Evolutionary conservation across 768 basidiomycete genomes (phyloP).

Genomic region (Phylloporus scabripes): DNA sequence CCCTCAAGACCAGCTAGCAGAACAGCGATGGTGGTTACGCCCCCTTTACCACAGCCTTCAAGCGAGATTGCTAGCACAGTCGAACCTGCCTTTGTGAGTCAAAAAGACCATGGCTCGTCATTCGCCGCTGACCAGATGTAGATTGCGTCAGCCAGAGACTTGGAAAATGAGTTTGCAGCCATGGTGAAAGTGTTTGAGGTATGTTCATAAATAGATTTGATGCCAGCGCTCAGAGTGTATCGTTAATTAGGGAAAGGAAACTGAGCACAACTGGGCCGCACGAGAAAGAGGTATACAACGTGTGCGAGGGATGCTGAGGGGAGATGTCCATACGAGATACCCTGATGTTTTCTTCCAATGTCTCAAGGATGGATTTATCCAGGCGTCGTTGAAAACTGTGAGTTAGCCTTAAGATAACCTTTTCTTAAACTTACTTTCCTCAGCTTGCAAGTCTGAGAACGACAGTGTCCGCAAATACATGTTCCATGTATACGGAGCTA

Average conservation of each 20-base stretch:
- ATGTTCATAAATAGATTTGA: constrained; percentile 12
- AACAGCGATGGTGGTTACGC: constrained; percentile 40
- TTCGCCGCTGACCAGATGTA: constrained; percentile 24
- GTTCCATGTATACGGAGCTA: constrained; percentile 72
- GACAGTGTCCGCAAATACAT: constrained; percentile 78
- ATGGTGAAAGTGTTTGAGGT: constrained; percentile 85
- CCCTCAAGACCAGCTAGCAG: constrained; percentile 57
- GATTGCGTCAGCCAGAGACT: constrained; percentile 81
- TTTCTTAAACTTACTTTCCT: constrained; percentile 1
- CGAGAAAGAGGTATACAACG: constrained; percentile 73
- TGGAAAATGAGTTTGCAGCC: constrained; percentile 76
- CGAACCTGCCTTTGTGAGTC: constrained; percentile 64
- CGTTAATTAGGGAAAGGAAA: constrained; percentile 79
- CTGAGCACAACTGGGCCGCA: constrained; percentile 90
- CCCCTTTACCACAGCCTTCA: constrained; percentile 38
- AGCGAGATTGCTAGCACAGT: constrained; percentile 44
- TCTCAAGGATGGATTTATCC: constrained; percentile 73
- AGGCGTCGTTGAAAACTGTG: constrained; percentile 81
- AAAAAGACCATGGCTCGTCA: neutral
- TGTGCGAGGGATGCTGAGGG: constrained; percentile 87
- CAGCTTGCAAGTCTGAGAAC: constrained; percentile 88
- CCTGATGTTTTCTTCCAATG: constrained; percentile 67
- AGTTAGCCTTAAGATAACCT: constrained; percentile 24
- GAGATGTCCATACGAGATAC: constrained; percentile 72
- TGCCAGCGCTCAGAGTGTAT: neutral